A percentile compares a stretch with the other conserved stretches of the same genome.
phyloP scores from a whole-genome alignment of 345 rosid genomes.

The Eucalyptus curtisii region DNA sequence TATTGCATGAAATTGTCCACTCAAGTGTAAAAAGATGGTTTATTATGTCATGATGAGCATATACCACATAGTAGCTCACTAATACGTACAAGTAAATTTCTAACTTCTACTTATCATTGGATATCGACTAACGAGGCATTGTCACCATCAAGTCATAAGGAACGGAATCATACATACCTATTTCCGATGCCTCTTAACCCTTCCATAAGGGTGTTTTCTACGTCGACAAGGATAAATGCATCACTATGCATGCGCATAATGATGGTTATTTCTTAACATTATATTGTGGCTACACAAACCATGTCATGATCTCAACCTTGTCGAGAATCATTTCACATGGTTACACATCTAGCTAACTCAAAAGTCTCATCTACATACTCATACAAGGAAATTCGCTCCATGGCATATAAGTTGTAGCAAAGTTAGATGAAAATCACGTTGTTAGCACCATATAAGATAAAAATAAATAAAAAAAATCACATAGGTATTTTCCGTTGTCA shows the following conservation, averaged over 20 bases:
- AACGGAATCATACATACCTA: neutral
- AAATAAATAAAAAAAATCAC: too few species aligned
- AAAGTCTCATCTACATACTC: too few species aligned
- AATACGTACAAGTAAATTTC: neutral
- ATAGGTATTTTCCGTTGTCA: too few species aligned
- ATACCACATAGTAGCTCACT: too few species aligned
- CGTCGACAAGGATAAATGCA: rapidly evolving
- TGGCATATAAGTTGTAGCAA: too few species aligned
- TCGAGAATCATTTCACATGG: too few species aligned
- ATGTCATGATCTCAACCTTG: neutral
- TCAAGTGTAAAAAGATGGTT: too few species aligned
- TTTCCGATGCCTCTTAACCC: neutral
- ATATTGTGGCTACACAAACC: neutral
- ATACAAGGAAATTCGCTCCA: too few species aligned
- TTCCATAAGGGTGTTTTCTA: neutral
- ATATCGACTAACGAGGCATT: neutral
- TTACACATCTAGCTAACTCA: too few species aligned
- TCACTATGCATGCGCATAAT: neutral
- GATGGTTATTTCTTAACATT: neutral
- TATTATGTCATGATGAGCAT: rapidly evolving
- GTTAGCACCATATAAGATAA: too few species aligned
- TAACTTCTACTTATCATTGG: neutral
- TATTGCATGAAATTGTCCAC: too few species aligned
- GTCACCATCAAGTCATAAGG: neutral
- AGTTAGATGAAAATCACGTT: too few species aligned